Evolutionary conservation across 441 rosid species (phyloP).

Genomic region (Lepidium campestre): DNA sequence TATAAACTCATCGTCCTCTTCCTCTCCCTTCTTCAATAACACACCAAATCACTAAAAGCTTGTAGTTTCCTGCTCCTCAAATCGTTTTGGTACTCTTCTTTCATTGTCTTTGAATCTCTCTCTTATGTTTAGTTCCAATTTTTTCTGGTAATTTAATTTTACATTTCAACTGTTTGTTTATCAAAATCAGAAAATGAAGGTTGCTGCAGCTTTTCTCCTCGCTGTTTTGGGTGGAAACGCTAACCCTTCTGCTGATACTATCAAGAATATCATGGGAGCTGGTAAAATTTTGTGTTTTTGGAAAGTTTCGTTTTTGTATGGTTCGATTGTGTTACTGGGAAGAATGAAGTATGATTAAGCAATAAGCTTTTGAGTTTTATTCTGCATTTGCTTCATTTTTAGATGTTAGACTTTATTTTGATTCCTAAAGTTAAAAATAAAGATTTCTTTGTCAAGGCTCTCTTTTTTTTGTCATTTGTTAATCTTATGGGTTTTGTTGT

Average conservation of each 20-base stretch:
- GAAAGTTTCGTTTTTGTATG: background rate
- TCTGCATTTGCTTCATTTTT: background rate
- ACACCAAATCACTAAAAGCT: background rate
- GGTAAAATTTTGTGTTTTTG: slow-evolving; percentile 27
- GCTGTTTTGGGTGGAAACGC: slow-evolving; percentile 83
- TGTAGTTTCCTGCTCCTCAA: background rate
- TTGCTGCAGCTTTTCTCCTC: slow-evolving; percentile 64
- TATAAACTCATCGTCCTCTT: background rate
- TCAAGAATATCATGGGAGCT: slow-evolving; percentile 62
- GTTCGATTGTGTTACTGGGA: background rate
- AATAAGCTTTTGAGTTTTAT: no score
- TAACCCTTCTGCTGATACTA: slow-evolving; percentile 56
- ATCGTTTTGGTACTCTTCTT: slow-evolving; percentile 5
- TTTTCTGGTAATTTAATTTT: background rate
- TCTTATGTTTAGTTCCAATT: background rate
- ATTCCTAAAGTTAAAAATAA: background rate
- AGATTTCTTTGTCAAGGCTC: no score
- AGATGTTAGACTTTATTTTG: background rate
- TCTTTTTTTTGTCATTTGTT: no score
- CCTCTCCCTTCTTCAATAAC: background rate
- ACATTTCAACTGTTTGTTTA: background rate
- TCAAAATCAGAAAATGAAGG: slow-evolving; percentile 39
- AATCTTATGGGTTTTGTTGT: no score
- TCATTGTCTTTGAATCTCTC: background rate
- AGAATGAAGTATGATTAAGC: background rate